Percentiles rank a stretch among this genome's conserved stretches.
Conservation (phyloP, 2,329 filamentous ascomycete genomes). For the Fusarium sp. region DNA sequence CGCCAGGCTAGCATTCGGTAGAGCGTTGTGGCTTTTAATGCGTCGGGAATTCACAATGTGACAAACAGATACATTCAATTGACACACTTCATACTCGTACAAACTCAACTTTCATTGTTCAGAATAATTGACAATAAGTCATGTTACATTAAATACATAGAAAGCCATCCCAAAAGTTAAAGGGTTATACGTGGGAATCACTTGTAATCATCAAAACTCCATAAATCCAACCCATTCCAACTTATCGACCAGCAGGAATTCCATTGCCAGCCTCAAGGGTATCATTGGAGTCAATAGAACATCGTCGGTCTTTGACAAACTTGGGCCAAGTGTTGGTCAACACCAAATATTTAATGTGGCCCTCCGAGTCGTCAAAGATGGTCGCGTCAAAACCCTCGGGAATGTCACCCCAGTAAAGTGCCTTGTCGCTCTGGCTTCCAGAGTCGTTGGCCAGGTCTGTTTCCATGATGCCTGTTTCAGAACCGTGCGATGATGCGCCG, state of each 20-base stretch:
- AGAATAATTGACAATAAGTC: constrained; percentile 25
- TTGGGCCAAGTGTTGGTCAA: constrained; percentile 14
- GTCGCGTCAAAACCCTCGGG: constrained; percentile 62
- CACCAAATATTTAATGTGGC: constrained; percentile 71
- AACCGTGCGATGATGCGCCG: constrained; percentile 33
- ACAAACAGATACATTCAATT: neutral
- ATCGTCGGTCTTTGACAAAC: constrained; percentile 60
- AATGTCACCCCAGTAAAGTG: constrained; percentile 59
- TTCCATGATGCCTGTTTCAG: constrained; percentile 43
- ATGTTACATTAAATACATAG: constrained; percentile 31
- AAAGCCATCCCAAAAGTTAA: constrained; percentile 8
- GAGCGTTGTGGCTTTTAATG: neutral
- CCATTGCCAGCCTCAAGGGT: constrained; percentile 38
- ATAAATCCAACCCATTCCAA: neutral
- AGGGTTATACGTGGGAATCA: constrained; percentile 23
- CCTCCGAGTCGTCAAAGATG: constrained; percentile 71
- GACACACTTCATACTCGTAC: neutral
- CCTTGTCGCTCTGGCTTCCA: constrained; percentile 40
- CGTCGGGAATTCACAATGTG: neutral
- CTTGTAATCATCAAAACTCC: constrained; percentile 38
- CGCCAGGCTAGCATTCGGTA: neutral
- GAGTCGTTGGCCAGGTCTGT: constrained; percentile 17
- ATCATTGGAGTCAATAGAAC: constrained; percentile 50
- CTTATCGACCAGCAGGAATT: constrained; percentile 8
- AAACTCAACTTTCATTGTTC: neutral